Evolutionary conservation across 768 basidiomycete species (phyloP), one percentile per base, ranked within the genome.

Genomic region (Kwoniella shandongensis): DNA sequence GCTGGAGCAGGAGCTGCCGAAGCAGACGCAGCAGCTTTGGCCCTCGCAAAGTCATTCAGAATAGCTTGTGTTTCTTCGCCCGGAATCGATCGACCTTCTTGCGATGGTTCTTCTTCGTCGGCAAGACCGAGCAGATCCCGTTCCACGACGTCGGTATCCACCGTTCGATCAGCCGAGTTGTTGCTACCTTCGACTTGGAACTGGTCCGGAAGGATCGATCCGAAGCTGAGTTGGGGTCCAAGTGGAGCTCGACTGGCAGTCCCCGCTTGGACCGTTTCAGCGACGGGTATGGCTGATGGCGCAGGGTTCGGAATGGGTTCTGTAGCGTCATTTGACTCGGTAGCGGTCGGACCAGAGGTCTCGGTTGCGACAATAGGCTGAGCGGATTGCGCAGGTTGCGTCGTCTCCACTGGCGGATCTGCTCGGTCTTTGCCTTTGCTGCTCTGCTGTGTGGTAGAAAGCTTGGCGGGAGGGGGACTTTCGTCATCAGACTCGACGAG

Each of bases 401-500:
- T 20, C n/a, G 39, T 15, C 29, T 42, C 3, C n/a, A 22, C 26
- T 15, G 22, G n/a, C 13, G 23, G 39, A 18, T 51, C 36, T 11
- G 4, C 36, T 20, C 30, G 7, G 20, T 20, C 10, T 22, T 38
- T 22, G 11, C 49, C n/a, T 30, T 20, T 18, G 59, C 12, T 13
- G n/a, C 12, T 20, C 23, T 18, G 26, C 10, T 7, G 30, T 4
- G 13, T 25, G 30, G 29, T 12, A 32, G 47, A 10, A 6, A 17
- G 25, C 45, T 15, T 36, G 25, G 38, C 20, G 15, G 39, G 15
- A 5, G 26, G 25, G 1, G 40, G 27, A 22, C 27, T 30, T 35
- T 58, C 56, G 25, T 44, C 48, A 39, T 51, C 41, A 4, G 38
- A 48, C 22, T 57, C 46, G 15, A 58, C 49, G n/a, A 58, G 42